A percentile compares a stretch with the other conserved stretches of the same genome.
Evolutionary conservation across 306 rosid species (phyloP).

Genomic region (Rosa multiflora): DNA sequence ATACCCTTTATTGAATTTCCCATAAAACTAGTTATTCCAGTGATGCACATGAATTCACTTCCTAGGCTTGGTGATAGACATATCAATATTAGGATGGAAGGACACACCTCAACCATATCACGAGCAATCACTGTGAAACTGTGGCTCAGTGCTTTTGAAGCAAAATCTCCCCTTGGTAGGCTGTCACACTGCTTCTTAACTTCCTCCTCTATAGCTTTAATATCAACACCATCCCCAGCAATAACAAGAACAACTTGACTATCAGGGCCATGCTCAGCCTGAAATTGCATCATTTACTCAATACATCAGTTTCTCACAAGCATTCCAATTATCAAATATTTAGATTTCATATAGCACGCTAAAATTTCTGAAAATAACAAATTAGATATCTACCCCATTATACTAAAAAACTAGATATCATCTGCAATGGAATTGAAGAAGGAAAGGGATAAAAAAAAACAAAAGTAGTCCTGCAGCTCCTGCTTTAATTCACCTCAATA

Average conservation of each 20-base stretch:
- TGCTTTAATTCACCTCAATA: not conserved
- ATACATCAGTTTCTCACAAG: slow-evolving; percentile 23
- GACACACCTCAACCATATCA: slow-evolving; percentile 89
- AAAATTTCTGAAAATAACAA: not conserved
- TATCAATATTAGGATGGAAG: slow-evolving; percentile 8
- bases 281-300: slow-evolving; percentile 34
- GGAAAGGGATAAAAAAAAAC: too few relatives aligned
- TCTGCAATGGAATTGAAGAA: too few relatives aligned
- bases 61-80: not conserved
- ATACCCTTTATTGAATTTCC: slow-evolving; percentile 1
- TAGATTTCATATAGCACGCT: not conserved
- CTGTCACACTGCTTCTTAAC: slow-evolving; percentile 78
- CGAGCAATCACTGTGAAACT: slow-evolving; percentile 82
- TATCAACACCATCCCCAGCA: slow-evolving; percentile 79
- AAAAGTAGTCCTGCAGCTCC: not conserved
- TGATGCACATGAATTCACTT: not conserved
- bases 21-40: not conserved
- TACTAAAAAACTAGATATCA: not conserved
- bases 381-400: not conserved
- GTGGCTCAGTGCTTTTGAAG: slow-evolving; percentile 85
- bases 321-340: not conserved
- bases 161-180: slow-evolving; percentile 93
- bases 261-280: slow-evolving; percentile 99
- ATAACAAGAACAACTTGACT: slow-evolving; percentile 99
- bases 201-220: slow-evolving; percentile 78